Percentiles rank a stretch among this genome's conserved stretches.
These are phyloP conservation scores for Volvox africanus DNA, from an alignment of 139 green algal genomes.

Conservation along the genomic window DNA sequence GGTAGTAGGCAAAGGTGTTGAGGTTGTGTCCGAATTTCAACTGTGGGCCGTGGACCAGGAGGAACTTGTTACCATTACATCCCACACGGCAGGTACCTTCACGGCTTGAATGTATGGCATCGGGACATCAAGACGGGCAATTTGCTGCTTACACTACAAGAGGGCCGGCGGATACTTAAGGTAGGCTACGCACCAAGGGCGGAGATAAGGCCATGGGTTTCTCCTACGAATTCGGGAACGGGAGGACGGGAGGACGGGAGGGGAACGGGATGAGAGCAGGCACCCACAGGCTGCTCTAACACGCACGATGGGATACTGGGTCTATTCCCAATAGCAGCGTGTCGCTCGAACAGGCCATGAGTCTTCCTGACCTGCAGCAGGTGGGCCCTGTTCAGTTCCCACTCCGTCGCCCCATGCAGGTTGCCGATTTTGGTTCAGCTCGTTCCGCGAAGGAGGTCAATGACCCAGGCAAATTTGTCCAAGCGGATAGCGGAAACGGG, in stretches of 20 bases:
- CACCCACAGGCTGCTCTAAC: neutral
- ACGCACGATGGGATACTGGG: neutral
- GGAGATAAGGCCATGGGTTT: neutral
- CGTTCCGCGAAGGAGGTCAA: conserved; percentile 62
- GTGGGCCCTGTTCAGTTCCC: too few relatives aligned
- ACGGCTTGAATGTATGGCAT: conserved; percentile 88
- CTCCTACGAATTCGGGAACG: neutral
- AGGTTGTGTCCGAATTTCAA: too few relatives aligned
- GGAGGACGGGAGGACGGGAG: too few relatives aligned
- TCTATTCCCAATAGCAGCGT: too few relatives aligned
- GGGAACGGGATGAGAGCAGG: neutral
- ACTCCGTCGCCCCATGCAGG: conserved; percentile 36
- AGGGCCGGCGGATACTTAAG: conserved; percentile 78
- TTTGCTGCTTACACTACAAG: conserved; percentile 73
- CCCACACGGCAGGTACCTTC: conserved; percentile 75
- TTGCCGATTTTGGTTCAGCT: conserved; percentile 90
- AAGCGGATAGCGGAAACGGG: neutral
- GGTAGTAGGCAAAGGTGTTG: too few relatives aligned
- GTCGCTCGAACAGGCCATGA: too few relatives aligned
- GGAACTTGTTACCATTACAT: too few relatives aligned
- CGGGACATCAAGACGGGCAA: conserved; percentile 94
- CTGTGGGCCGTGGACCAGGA: too few relatives aligned
- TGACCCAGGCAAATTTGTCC: neutral
- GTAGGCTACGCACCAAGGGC: conserved; percentile 35
- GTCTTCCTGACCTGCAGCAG: too few relatives aligned